A percentile compares a stretch with the other conserved stretches of the same genome.
Conservation (phyloP, 1,284 basidiomycete genomes). For the Ceratobasidium sp. region DNA sequence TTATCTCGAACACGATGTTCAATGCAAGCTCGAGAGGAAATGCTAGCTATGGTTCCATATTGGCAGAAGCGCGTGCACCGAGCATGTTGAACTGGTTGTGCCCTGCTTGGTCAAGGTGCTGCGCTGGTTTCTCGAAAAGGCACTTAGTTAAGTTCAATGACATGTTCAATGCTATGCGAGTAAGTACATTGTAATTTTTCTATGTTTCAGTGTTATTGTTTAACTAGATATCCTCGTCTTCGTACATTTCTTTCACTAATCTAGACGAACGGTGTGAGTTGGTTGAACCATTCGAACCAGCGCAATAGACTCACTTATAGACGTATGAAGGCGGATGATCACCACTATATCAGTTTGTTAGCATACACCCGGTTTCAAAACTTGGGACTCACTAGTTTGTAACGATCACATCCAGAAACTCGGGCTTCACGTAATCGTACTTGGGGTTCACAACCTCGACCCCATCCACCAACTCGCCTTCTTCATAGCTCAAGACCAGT, state of each 20-base stretch:
- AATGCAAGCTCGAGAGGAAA: not conserved
- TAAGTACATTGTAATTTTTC: slow-evolving; percentile 15
- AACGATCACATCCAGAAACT: slow-evolving; percentile 91
- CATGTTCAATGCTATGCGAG: not conserved
- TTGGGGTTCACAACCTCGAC: slow-evolving; percentile 92
- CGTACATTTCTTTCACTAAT: slow-evolving; percentile 89
- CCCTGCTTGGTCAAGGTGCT: not conserved
- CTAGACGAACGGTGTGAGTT: slow-evolving; percentile 49
- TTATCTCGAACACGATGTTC: not conserved
- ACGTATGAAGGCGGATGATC: slow-evolving; percentile 93
- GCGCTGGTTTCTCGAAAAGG: too few relatives aligned
- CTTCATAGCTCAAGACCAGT: slow-evolving; percentile 81
- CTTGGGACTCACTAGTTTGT: slow-evolving; percentile 86
- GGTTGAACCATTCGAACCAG: not conserved
- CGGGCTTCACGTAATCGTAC: slow-evolving; percentile 93
- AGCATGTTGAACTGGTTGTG: not conserved
- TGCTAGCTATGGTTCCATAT: not conserved
- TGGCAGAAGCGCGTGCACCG: not conserved
- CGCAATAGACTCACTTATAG: slow-evolving; percentile 64
- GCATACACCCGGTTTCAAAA: slow-evolving; percentile 22
- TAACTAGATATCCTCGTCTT: slow-evolving; percentile 83
- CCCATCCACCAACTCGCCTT: slow-evolving; percentile 76
- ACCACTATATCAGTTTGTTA: slow-evolving; percentile 60
- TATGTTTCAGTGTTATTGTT: slow-evolving; percentile 3
- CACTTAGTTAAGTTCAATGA: too few relatives aligned